A percentile compares a stretch with the other conserved stretches of the same genome.
phyloP scores from a whole-genome alignment of 163 green algal genomes.

The Scenedesmus sp. region DNA sequence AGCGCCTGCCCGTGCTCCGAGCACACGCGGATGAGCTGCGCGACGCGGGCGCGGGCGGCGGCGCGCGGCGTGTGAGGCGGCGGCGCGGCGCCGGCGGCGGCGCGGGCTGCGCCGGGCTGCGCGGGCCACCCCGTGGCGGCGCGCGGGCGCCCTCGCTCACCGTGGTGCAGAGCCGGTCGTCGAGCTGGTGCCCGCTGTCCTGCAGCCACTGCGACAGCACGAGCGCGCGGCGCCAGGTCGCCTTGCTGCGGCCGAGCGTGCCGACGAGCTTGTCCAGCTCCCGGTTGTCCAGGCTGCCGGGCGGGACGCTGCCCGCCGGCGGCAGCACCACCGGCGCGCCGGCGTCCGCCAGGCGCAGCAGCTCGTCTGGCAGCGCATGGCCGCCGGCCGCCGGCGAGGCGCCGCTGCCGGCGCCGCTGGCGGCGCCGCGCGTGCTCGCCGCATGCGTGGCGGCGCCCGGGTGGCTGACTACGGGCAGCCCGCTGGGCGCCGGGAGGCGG shows the following conservation, averaged over 20 bases:
- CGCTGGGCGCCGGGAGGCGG: too few relatives aligned
- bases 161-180: conserved; percentile 88
- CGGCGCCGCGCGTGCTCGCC: neutral
- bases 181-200: conserved; percentile 67
- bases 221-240: conserved; percentile 81
- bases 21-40: conserved; percentile 83
- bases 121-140: neutral
- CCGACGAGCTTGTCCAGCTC: conserved; percentile 90
- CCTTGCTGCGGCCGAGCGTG: conserved; percentile 71
- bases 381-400: neutral
- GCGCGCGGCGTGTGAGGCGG: neutral
- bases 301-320: conserved; percentile 41
- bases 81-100: neutral
- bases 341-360: conserved; percentile 73
- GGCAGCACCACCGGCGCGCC: conserved; percentile 64
- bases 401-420: conserved; percentile 3
- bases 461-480: too few relatives aligned
- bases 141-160: conserved; percentile 36
- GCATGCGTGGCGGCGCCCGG: neutral
- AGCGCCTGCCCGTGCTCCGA: conserved; percentile 77
- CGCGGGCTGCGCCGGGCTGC: neutral
- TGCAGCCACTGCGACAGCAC: conserved; percentile 85
- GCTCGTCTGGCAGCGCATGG: conserved; percentile 55
- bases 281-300: conserved; percentile 70
- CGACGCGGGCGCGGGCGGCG: neutral